Conservation (phyloP, 345 rosid genomes). For the Ailanthus altissimus region DNA sequence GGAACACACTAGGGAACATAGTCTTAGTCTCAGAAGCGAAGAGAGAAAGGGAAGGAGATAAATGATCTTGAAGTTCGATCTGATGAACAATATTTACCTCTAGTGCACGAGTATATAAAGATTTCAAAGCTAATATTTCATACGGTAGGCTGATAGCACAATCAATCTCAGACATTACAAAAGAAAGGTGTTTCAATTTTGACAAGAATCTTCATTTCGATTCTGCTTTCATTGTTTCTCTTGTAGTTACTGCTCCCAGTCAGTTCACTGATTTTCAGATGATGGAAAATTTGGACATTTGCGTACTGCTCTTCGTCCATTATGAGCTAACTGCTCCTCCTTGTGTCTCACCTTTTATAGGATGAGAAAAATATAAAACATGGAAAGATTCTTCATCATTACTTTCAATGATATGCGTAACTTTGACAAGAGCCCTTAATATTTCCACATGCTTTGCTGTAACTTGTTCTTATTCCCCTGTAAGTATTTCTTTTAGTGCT, state of each 20-base stretch:
- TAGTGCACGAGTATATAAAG: slow-evolving; percentile 12
- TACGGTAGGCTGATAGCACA: background rate
- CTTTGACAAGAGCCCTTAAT: background rate
- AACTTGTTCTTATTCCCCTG: slow-evolving; percentile 28
- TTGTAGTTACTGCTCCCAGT: background rate
- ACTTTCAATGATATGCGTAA: background rate
- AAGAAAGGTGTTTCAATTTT: slow-evolving; percentile 23
- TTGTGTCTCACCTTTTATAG: background rate
- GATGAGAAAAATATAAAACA: too few species aligned
- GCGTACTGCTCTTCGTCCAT: background rate
- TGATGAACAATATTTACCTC: background rate
- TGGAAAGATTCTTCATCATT: background rate
- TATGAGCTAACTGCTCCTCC: background rate
- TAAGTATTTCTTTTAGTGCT: slow-evolving; percentile 7
- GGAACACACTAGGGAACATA: slow-evolving; percentile 56
- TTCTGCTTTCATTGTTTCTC: background rate
- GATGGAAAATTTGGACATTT: background rate
- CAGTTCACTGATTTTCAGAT: background rate
- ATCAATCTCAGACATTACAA: slow-evolving; percentile 9
- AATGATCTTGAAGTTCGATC: background rate
- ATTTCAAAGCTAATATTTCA: background rate
- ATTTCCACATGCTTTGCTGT: slow-evolving; percentile 27
- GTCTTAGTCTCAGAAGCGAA: slow-evolving; percentile 6
- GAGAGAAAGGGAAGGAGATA: too few species aligned
- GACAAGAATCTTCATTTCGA: background rate